These are phyloP conservation scores for Lipomyces yamadae DNA, from an alignment of 805 yeast genomes.

Conservation along the genomic window DNA sequence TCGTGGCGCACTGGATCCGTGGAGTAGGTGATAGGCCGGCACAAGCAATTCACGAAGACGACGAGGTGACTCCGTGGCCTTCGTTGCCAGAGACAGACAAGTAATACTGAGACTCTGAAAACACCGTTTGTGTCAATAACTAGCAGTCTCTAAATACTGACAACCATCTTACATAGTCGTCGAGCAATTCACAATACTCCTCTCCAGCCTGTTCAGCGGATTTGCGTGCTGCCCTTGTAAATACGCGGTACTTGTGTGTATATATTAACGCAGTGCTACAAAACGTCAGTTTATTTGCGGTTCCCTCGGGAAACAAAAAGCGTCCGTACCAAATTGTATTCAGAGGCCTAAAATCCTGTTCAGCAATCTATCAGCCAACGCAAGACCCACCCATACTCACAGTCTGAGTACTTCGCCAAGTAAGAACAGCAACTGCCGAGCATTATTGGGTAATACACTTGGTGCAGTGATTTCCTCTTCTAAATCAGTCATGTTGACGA, in stretches of 20 bases:
- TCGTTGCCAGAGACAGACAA: conserved; percentile 29
- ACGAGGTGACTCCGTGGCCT: conserved; percentile 31
- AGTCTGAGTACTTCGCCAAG: conserved; percentile 6
- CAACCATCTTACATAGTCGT: conserved; percentile 19
- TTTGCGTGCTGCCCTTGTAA: background rate
- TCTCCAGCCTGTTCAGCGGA: background rate
- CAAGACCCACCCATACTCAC: background rate
- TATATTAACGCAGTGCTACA: background rate
- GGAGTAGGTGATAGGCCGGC: conserved; percentile 30
- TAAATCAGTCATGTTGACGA: background rate
- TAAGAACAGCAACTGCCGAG: background rate
- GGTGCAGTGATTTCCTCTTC: background rate
- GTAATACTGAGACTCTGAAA: conserved; percentile 21
- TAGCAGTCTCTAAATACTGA: background rate
- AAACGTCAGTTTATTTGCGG: background rate
- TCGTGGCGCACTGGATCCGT: conserved; percentile 3
- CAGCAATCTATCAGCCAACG: background rate
- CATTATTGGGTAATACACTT: conserved; percentile 1
- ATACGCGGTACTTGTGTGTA: conserved; percentile 3
- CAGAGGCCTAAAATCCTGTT: background rate
- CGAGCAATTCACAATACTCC: conserved; percentile 9
- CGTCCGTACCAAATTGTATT: background rate
- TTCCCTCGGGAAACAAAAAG: background rate
- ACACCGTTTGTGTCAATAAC: background rate
- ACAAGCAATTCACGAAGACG: conserved; percentile 31